Evolutionary conservation across 2,329 filamentous ascomycete species (phyloP), one percentile per base, ranked within the genome.

Genomic region (Dactylella cylindrospora): DNA sequence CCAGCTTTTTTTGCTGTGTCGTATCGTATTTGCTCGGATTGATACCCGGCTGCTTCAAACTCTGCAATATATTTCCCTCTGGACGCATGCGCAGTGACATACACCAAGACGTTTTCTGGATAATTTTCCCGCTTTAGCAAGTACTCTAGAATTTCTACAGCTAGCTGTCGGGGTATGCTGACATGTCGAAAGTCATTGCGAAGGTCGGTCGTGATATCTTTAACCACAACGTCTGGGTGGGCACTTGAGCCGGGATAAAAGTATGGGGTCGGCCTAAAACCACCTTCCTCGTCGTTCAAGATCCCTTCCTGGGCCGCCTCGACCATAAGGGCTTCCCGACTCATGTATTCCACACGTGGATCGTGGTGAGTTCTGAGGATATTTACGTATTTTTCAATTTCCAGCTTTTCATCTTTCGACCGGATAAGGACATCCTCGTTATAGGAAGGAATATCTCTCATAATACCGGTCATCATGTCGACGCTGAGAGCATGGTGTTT

Each of bases 51-150:
- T 5, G 46, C 39, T 23, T 26, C 8, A 3, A 64, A 45, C 2
- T 47, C 51, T 5, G 51, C 45, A 5, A 57, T 35, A 19, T 57
- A 64, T 9, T 55, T 19, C 7, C 2, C 13, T 25, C 46, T 57
- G 6, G 59, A 36, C 7, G 35, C 44, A 17, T 29, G 22, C 8
- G 59, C 50, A 3, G 59, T 49, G n/a, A 57, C 19, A 19, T 41
- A 64, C 17, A 66, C 53, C 7, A 69, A 38, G 28, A 66, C 66
- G 43, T 68, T 57, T 12, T 57, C 47, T 1, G 68, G 68, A 33
- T 67, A 69, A 32, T 66, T 66, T 22, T 69, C 68, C 15, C 66
- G 62, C 23, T 68, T 45, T n/a, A 69, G 44, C 17, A 69, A 43
- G 25, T 54, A 41, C 13, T 57, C 44, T 5, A 69, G 19, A 3